Evolutionary conservation across 768 basidiomycete species (phyloP).

Genomic region (Gyrodon lividus): DNA sequence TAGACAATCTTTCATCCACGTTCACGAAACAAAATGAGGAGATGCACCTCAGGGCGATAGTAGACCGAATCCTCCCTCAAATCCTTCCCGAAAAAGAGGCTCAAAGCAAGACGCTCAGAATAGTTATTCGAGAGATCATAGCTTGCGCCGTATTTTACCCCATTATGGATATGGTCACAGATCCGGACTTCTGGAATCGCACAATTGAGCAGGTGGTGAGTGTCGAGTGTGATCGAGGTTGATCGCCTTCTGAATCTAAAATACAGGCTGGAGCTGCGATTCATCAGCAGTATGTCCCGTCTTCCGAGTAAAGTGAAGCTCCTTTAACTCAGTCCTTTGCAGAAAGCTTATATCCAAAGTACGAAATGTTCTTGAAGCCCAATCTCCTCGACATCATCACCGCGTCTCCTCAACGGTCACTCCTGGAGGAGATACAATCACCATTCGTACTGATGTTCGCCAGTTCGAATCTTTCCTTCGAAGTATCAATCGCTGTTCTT

Average conservation of each 20-base stretch:
- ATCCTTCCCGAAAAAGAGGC: constrained; percentile 77
- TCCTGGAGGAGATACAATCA: constrained; percentile 66
- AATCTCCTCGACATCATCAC: constrained; percentile 57
- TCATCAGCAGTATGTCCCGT: constrained; percentile 54
- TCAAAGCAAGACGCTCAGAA: constrained; percentile 64
- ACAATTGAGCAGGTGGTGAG: constrained; percentile 89
- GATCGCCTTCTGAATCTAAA: constrained; percentile 4
- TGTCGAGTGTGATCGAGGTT: constrained; percentile 13
- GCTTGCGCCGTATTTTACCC: constrained; percentile 83
- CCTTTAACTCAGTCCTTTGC: constrained; percentile 6
- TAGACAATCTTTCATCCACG: constrained; percentile 83
- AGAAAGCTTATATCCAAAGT: constrained; percentile 88
- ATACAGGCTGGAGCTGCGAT: constrained; percentile 64
- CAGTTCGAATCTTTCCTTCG: constrained; percentile 91
- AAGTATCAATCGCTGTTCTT: constrained; percentile 79
- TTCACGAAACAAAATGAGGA: constrained; percentile 92
- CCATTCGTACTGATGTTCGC: constrained; percentile 73
- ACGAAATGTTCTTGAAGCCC: constrained; percentile 78
- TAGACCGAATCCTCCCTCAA: constrained; percentile 69
- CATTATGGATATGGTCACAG: constrained; percentile 87
- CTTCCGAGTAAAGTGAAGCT: constrained; percentile 5
- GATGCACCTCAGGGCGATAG: constrained; percentile 69
- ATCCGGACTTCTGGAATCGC: constrained; percentile 97
- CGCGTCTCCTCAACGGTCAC: constrained; percentile 41
- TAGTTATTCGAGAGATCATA: constrained; percentile 79